phyloP scores from a whole-genome alignment of 768 basidiomycete species.

The Boletellus sp. region DNA sequence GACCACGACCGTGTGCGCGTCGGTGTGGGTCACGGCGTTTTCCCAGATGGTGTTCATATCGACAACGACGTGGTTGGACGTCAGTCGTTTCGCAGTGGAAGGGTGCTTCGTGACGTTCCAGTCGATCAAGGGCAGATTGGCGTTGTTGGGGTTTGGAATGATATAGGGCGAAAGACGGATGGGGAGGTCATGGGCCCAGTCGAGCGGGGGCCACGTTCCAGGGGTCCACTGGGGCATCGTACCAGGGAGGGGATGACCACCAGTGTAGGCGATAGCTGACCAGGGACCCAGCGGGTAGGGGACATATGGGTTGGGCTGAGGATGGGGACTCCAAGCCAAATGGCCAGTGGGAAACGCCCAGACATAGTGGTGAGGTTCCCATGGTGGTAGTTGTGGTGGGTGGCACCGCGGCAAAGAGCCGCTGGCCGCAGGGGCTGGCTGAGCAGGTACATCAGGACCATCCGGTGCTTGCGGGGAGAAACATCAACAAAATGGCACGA shows the following conservation, averaged over 20 bases:
- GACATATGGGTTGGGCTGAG: conserved; percentile 10
- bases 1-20: conserved; percentile 21
- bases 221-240: conserved; percentile 26
- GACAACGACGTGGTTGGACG: conserved; percentile 24
- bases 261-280: conserved; percentile 14
- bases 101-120: conserved; percentile 39
- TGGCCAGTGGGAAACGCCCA: conserved; percentile 25
- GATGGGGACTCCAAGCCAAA: conserved; percentile 27
- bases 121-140: conserved; percentile 26
- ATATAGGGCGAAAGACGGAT: conserved; percentile 26
- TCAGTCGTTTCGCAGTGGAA: conserved; percentile 29
- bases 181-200: conserved; percentile 19
- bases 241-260: conserved; percentile 23
- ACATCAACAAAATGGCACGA: conserved; percentile 1
- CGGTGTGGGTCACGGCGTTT: conserved; percentile 21
- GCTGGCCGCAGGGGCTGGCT: not conserved
- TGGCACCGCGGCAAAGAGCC: conserved; percentile 1
- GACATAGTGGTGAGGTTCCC: conserved; percentile 19
- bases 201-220: conserved; percentile 27
- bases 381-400: conserved; percentile 7
- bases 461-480: conserved; percentile 4
- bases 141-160: conserved; percentile 31
- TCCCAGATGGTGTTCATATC: conserved; percentile 15
- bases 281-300: conserved; percentile 12
- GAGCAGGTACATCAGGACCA: not conserved